phyloP scores from a whole-genome alignment of 495 filamentous ascomycete species.

The Xylaria acuta region DNA sequence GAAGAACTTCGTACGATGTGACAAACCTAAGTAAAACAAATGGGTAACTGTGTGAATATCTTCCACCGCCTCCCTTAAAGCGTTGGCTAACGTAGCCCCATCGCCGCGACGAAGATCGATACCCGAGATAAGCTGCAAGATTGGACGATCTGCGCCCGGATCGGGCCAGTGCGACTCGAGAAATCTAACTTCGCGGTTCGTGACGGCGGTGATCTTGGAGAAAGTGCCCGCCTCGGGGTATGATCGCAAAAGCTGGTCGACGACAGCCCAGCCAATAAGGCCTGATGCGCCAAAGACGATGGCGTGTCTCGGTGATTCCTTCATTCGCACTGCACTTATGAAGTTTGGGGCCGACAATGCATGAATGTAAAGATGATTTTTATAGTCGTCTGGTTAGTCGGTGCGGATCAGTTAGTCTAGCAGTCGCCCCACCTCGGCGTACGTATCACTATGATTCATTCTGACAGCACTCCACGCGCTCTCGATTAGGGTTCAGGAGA shows the following conservation, averaged over 20 bases:
- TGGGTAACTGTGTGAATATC: constrained; percentile 13
- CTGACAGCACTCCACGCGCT: background rate
- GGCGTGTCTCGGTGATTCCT: background rate
- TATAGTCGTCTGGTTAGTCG: background rate
- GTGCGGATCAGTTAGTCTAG: background rate
- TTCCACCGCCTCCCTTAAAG: background rate
- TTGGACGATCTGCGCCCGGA: background rate
- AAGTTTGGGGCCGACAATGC: background rate
- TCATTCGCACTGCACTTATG: background rate
- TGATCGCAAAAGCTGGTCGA: constrained; percentile 15
- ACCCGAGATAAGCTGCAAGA: constrained; percentile 18
- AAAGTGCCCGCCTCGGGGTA: constrained; percentile 5
- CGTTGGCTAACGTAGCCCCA: background rate
- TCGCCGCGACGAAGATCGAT: constrained; percentile 12
- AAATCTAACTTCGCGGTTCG: constrained; percentile 7
- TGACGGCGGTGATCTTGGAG: constrained; percentile 18
- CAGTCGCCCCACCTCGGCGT: background rate
- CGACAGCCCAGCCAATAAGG: constrained; percentile 20
- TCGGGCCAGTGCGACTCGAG: constrained; percentile 5
- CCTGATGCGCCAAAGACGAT: constrained; percentile 23
- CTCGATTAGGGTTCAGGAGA: background rate
- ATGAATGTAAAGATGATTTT: background rate
- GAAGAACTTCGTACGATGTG: background rate
- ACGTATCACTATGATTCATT: constrained; percentile 21
- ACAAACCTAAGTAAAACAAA: constrained; percentile 15